Percentiles rank a stretch among this genome's conserved stretches.
Evolutionary conservation across 2,329 filamentous ascomycete species (phyloP).

Genomic region (Ophiostoma novo-ulmi): DNA sequence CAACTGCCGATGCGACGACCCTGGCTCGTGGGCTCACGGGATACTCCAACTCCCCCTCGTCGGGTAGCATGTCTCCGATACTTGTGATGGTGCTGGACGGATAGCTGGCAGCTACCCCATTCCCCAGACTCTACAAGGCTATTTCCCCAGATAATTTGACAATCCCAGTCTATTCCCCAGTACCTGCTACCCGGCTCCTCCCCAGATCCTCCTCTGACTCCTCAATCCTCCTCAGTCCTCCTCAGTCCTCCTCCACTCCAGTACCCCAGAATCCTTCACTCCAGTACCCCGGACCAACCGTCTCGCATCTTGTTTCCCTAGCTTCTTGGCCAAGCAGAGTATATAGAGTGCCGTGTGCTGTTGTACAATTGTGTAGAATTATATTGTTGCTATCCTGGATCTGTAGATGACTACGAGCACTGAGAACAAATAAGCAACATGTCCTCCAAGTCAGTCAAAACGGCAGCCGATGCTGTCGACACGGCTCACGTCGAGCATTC

Average conservation of each 20-base stretch:
- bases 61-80: conserved; percentile 13
- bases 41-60: conserved; percentile 9
- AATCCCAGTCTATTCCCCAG: background rate
- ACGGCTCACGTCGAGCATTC: conserved; percentile 9
- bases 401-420: background rate
- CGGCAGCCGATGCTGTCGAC: background rate
- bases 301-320: conserved; percentile 1
- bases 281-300: background rate
- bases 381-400: background rate
- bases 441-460: conserved; percentile 10
- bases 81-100: background rate
- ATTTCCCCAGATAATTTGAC: background rate
- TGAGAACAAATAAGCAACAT: background rate
- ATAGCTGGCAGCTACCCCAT: conserved; percentile 1
- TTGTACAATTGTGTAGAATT: background rate
- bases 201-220: background rate
- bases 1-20: conserved; percentile 11
- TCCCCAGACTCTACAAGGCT: background rate
- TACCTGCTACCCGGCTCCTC: background rate
- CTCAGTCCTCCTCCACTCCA: background rate
- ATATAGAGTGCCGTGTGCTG: background rate
- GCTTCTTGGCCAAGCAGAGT: conserved; percentile 1
- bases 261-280: background rate
- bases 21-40: background rate
- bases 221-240: background rate